phyloP scores from a whole-genome alignment of 805 yeast genomes.

The Myxozyma sirexii region DNA sequence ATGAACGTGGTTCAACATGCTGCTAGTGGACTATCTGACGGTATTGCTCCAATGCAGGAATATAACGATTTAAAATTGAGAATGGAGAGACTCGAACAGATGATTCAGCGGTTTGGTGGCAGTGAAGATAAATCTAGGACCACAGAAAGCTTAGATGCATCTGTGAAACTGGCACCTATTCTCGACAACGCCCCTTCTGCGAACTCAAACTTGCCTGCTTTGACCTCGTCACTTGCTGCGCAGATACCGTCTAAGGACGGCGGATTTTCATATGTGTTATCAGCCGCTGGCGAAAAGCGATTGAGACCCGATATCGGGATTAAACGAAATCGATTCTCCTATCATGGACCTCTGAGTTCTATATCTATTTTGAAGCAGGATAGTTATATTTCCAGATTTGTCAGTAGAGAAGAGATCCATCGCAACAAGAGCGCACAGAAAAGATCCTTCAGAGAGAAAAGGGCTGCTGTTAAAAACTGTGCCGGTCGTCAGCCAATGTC shows the following conservation, averaged over 20 bases:
- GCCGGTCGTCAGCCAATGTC: neutral
- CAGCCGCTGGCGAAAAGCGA: neutral
- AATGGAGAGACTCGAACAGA: conserved; percentile 23
- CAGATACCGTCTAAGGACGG: neutral
- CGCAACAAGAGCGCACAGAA: neutral
- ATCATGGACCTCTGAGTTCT: conserved; percentile 19
- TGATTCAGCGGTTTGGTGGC: conserved; percentile 1
- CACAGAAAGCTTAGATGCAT: neutral
- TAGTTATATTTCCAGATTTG: neutral
- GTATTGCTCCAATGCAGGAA: neutral
- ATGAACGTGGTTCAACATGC: neutral
- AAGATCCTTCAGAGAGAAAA: neutral
- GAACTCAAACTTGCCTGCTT: neutral
- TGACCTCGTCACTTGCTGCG: neutral
- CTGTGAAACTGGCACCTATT: conserved; percentile 1
- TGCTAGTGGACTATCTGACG: neutral
- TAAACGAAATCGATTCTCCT: conserved; percentile 22
- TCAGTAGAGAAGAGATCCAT: neutral
- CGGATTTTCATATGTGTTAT: neutral
- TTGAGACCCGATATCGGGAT: conserved; percentile 17
- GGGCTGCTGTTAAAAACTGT: neutral
- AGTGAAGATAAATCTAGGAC: neutral
- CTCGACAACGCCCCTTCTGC: neutral
- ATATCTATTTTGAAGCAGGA: conserved; percentile 9
- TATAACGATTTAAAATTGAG: conserved; percentile 23